These are phyloP conservation scores for Cutaneotrichosporon cyanovorans DNA, from an alignment of 1,284 basidiomycete genomes.

Conservation along the genomic window DNA sequence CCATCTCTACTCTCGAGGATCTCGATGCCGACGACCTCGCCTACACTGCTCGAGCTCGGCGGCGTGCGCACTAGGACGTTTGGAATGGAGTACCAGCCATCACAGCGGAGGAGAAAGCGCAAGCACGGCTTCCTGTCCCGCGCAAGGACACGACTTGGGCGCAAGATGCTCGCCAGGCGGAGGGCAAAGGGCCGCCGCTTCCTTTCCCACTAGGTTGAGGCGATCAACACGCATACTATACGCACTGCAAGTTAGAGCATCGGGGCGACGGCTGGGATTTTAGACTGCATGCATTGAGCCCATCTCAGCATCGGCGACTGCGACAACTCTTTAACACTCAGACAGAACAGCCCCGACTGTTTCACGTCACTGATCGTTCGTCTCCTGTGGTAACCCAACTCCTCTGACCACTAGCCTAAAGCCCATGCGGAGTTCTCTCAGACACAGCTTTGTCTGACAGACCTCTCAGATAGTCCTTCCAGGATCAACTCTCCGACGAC, in stretches of 20 bases:
- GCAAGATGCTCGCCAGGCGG: conserved; percentile 54
- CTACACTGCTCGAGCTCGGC: not conserved
- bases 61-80: conserved; percentile 32
- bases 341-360: too few relatives aligned
- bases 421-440: too few relatives aligned
- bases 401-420: too few relatives aligned
- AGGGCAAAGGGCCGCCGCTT: conserved; percentile 56
- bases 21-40: conserved; percentile 4
- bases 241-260: too few relatives aligned
- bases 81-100: conserved; percentile 79
- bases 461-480: too few relatives aligned
- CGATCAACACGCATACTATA: not conserved
- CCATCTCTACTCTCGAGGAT: conserved; percentile 6
- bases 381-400: too few relatives aligned
- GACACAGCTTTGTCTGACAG: too few relatives aligned
- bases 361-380: too few relatives aligned
- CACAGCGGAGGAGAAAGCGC: conserved; percentile 76
- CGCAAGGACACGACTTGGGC: conserved; percentile 36
- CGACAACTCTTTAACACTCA: not conserved
- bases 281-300: too few relatives aligned
- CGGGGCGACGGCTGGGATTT: not conserved
- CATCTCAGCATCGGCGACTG: not conserved
- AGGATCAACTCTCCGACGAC: too few relatives aligned
- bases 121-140: conserved; percentile 78
- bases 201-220: conserved; percentile 50